Conservation (phyloP, 2,329 filamentous ascomycete genomes). For the Ilyonectria destructans region DNA sequence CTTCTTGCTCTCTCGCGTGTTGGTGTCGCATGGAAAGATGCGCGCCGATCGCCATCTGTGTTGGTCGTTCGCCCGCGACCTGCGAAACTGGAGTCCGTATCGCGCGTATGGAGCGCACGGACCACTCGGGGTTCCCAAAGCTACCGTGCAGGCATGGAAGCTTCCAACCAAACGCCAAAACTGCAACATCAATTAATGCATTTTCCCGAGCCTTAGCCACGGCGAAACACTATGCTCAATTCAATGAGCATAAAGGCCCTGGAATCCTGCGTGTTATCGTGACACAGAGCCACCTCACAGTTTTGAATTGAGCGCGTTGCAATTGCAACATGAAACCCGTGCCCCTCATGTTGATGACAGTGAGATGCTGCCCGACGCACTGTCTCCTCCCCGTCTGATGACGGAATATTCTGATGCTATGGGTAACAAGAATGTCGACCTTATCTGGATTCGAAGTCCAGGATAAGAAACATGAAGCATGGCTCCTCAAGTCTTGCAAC, state of each 20-base stretch:
- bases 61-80: not conserved
- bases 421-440: not conserved
- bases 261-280: not conserved
- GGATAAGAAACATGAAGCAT: too few relatives aligned
- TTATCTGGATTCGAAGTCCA: too few relatives aligned
- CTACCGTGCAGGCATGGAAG: conserved; percentile 10
- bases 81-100: not conserved
- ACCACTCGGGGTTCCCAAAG: conserved; percentile 20
- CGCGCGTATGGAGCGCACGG: conserved; percentile 29
- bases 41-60: not conserved
- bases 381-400: not conserved
- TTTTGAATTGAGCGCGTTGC: too few relatives aligned
- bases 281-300: too few relatives aligned
- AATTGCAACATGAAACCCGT: not conserved
- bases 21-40: conserved; percentile 21
- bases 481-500: not conserved
- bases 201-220: conserved; percentile 27
- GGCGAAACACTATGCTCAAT: not conserved
- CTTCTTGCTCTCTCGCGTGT: conserved; percentile 5
- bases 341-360: not conserved
- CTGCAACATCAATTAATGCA: conserved; percentile 9
- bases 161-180: conserved; percentile 18
- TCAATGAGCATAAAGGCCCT: not conserved
- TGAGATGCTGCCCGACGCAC: not conserved
- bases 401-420: not conserved